Evolutionary conservation across 1,284 basidiomycete species (phyloP).

Genomic region (Marasmius sp.): DNA sequence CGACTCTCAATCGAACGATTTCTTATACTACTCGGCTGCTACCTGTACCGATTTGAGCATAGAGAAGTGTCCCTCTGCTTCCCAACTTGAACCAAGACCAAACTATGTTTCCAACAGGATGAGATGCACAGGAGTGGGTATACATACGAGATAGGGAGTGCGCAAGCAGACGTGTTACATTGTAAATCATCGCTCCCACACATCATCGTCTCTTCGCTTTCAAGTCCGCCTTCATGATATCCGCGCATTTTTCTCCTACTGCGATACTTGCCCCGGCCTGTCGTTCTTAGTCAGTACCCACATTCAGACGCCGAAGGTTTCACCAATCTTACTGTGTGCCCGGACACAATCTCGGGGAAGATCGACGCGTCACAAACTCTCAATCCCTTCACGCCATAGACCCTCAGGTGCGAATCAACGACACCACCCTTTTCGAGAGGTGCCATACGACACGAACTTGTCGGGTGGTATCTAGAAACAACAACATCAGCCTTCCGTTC

Average conservation of each 20-base stretch:
- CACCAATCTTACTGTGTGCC: constrained; percentile 56
- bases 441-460: constrained; percentile 46
- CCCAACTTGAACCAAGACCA: no score
- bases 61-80: no score
- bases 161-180: no score
- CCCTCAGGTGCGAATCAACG: constrained; percentile 20
- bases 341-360: constrained; percentile 60
- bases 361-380: constrained; percentile 49
- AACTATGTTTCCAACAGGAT: no score
- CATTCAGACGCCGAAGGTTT: neutral
- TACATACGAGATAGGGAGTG: no score
- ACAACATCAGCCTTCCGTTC: neutral
- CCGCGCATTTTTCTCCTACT: constrained; percentile 64
- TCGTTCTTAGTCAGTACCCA: neutral
- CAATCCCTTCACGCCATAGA: constrained; percentile 18
- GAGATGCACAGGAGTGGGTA: no score
- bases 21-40: no score
- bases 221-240: constrained; percentile 23
- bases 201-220: neutral
- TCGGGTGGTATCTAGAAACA: neutral
- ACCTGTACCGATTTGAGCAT: no score
- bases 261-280: constrained; percentile 60
- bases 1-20: no score
- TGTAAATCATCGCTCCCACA: no score
- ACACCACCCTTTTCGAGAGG: constrained; percentile 29